Evolutionary conservation across 1,139 yeast species (phyloP).

Genomic region (Saccharomyces uvarum): DNA sequence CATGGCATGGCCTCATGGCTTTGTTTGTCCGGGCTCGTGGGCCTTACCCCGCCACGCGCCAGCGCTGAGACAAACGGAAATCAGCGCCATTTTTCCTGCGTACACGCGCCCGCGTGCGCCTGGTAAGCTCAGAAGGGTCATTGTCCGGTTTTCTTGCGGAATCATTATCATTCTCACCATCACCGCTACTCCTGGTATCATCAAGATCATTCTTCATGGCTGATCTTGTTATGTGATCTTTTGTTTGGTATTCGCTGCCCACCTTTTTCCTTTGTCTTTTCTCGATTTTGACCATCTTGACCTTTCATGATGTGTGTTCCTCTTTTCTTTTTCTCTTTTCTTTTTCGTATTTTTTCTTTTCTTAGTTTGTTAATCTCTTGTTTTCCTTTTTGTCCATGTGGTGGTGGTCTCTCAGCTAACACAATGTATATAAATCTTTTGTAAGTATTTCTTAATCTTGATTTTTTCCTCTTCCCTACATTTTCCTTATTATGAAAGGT

Average conservation of each 20-base stretch:
- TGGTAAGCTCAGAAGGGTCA: not conserved
- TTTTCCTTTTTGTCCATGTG: not conserved
- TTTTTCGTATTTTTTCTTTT: not conserved
- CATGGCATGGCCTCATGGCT: not conserved
- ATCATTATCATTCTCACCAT: not conserved
- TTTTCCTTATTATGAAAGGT: not conserved
- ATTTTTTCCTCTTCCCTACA: not conserved
- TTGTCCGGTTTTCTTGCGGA: not conserved
- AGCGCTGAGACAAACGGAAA: not conserved
- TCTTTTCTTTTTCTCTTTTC: slow-evolving; percentile 1
- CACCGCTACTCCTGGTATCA: not conserved
- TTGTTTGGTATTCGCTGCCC: not conserved
- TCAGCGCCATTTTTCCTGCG: not conserved
- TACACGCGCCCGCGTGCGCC: not conserved
- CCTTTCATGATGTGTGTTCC: slow-evolving; percentile 1
- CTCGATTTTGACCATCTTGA: not conserved
- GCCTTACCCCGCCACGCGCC: not conserved
- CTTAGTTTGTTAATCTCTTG: not conserved
- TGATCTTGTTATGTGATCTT: not conserved
- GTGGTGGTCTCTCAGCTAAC: not conserved
- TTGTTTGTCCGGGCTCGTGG: not conserved
- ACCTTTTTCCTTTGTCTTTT: not conserved
- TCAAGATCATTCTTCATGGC: not conserved
- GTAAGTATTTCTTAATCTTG: not conserved
- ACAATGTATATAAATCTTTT: not conserved